Evolutionary conservation across 106 monocot genomes (phyloP), one percentile per base, ranked within the genome.

Genomic region (Iris macrosiphon): DNA sequence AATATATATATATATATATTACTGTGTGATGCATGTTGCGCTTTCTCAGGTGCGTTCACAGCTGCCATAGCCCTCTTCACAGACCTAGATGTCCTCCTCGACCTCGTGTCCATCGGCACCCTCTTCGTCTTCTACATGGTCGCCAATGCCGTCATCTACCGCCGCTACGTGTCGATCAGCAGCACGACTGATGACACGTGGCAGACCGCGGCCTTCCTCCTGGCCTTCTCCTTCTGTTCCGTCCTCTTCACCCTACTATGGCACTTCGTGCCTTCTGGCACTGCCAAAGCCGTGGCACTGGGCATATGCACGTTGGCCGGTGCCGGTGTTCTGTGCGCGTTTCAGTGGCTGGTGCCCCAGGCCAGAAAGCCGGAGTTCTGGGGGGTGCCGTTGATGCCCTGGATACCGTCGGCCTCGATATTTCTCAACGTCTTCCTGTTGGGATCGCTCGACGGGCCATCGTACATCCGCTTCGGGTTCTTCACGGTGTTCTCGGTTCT

Each of bases 101-200:
- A 87, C 69, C 90, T 98, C 7, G 71, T 98, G 41, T 83, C 90
- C 45, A 87, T 98, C 38, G 86, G 90, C 43, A 98, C 96, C 29
- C 83, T 98, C 55, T 98, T 98, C 55, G 96, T 98, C 55, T 98
- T 91, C 83, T 98, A 87, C 75, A 87, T 98, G 87, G 96, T 98
- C 2, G 86, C 86, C 63, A 90, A 91, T 23, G 96, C 96, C 46
- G 79, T 89, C 24, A 67, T 91, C 29, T 87, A 75, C 80, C 86
- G 83, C 15, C 85, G 96, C 10, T 98, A 87, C 72, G 82, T 78
- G 12, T 37, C 71, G 26, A 55, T 60, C n/a, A n/a, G n/a, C n/a
- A n/a, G n/a, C n/a, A n/a, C n/a, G n/a, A n/a, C n/a, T n/a, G n/a
- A n/a, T n/a, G n/a, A n/a, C n/a, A 66, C 63, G 3, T 64, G 63